A percentile compares a stretch with the other conserved stretches of the same genome.
These are phyloP conservation scores for Heterobasidion parviporum DNA, from an alignment of 1,284 basidiomycete genomes.

Conservation along the genomic window DNA sequence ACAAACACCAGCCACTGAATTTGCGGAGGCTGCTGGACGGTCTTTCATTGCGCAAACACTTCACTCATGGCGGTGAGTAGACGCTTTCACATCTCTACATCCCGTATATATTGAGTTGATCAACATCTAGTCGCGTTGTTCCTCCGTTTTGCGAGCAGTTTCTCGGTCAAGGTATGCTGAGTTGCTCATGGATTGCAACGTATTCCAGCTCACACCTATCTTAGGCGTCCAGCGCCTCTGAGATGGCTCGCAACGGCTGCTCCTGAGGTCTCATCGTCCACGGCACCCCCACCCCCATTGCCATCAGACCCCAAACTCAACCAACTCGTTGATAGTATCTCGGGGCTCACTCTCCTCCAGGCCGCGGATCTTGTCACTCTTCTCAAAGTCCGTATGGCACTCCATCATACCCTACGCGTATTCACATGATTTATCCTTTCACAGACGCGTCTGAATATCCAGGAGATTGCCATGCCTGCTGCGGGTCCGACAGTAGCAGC, in stretches of 20 bases:
- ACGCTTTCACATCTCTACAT: background rate
- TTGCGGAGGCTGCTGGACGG: background rate
- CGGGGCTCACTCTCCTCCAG: constrained; percentile 84
- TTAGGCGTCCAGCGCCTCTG: background rate
- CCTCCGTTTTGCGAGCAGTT: background rate
- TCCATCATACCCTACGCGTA: background rate
- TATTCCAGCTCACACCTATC: background rate
- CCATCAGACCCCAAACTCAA: constrained; percentile 66
- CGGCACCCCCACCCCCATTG: constrained; percentile 30
- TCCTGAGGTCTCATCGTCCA: constrained; percentile 31
- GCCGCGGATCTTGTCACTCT: constrained; percentile 93
- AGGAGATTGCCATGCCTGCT: constrained; percentile 93
- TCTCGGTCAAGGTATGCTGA: background rate
- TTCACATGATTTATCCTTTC: background rate
- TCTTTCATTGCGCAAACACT: background rate
- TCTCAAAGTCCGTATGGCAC: constrained; percentile 64
- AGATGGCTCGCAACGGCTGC: constrained; percentile 34
- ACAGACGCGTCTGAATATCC: constrained; percentile 91
- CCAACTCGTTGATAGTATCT: constrained; percentile 91
- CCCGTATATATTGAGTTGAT: background rate
- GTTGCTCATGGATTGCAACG: background rate
- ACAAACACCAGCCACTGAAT: background rate
- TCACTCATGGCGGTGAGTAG: background rate
- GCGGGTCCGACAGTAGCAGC: constrained; percentile 59
- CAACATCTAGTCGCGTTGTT: background rate